phyloP scores from a whole-genome alignment of 768 basidiomycete genomes.

The Mrakia gelida region DNA sequence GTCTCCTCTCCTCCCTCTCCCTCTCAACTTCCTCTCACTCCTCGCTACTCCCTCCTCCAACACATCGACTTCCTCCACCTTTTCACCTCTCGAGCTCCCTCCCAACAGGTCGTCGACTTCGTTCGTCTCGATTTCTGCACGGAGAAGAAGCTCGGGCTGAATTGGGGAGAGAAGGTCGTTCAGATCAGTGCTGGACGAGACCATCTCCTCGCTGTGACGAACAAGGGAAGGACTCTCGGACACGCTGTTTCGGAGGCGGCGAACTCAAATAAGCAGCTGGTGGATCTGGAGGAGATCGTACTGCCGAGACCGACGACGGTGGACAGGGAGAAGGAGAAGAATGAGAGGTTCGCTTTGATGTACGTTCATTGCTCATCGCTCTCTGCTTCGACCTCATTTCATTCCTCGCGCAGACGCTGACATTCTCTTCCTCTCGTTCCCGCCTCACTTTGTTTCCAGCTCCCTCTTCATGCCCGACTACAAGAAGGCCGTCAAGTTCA shows the following conservation, averaged over 20 bases:
- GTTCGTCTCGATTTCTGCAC: background rate
- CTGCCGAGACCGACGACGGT: conserved; percentile 1
- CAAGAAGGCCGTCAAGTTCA: conserved; percentile 12
- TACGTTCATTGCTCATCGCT: background rate
- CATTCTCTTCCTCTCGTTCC: background rate
- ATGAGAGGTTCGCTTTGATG: conserved; percentile 12
- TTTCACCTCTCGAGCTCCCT: conserved; percentile 14
- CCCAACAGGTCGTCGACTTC: conserved; percentile 26
- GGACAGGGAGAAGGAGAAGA: background rate
- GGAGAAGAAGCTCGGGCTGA: background rate
- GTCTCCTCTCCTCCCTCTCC: background rate
- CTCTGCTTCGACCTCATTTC: background rate
- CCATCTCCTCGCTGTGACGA: conserved; percentile 30
- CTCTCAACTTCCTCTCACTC: background rate
- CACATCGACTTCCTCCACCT: conserved; percentile 25
- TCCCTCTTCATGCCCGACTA: conserved; percentile 1
- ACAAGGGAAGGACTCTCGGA: conserved; percentile 17
- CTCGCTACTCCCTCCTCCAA: conserved; percentile 10
- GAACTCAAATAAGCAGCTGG: conserved; percentile 21
- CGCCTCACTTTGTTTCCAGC: background rate
- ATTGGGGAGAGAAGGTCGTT: conserved; percentile 19
- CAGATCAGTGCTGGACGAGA: conserved; percentile 12
- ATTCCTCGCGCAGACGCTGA: background rate
- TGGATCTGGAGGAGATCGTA: conserved; percentile 19
- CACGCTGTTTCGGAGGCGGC: conserved; percentile 23